Evolutionary conservation across 2,329 filamentous ascomycete species (phyloP).

Genomic region (Epicoccum sorghinum): DNA sequence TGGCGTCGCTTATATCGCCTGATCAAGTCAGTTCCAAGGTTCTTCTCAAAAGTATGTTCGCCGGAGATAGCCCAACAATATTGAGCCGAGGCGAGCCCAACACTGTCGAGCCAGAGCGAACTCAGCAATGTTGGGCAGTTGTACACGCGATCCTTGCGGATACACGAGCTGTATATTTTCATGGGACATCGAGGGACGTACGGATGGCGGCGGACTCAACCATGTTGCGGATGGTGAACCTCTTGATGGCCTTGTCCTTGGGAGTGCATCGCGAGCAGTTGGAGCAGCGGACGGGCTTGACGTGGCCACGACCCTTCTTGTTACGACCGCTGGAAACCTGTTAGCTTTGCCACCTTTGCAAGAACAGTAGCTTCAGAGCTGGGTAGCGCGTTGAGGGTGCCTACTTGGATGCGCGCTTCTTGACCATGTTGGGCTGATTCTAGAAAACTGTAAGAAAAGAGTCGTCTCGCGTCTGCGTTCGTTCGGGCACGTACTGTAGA

Average conservation of each 20-base stretch:
- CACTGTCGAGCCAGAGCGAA: slow-evolving; percentile 2
- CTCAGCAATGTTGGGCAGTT: slow-evolving; percentile 5
- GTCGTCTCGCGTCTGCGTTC: neutral
- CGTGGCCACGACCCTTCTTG: slow-evolving; percentile 99
- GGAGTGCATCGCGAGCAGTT: slow-evolving; percentile 83
- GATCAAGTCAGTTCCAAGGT: slow-evolving; percentile 34
- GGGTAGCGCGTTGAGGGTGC: slow-evolving; percentile 35
- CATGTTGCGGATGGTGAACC: slow-evolving; percentile 99
- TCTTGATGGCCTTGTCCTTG: slow-evolving; percentile 99
- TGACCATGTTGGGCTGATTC: slow-evolving; percentile 71
- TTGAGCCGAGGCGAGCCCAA: neutral
- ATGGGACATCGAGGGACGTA: slow-evolving; percentile 62
- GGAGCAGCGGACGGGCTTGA: slow-evolving; percentile 97
- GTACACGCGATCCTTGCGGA: slow-evolving; percentile 3
- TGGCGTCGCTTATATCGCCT: slow-evolving; percentile 99
- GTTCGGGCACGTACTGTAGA: slow-evolving; percentile 42
- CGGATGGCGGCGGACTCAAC: slow-evolving; percentile 99
- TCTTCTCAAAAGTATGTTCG: slow-evolving; percentile 9
- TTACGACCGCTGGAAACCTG: slow-evolving; percentile 79
- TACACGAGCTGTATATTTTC: slow-evolving; percentile 6
- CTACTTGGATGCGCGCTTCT: slow-evolving; percentile 78
- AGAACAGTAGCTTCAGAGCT: slow-evolving; percentile 15
- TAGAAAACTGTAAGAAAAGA: slow-evolving; percentile 31
- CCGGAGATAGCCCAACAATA: slow-evolving; percentile 4
- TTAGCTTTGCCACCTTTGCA: slow-evolving; percentile 40